A percentile compares a stretch with the other conserved stretches of the same genome.
Evolutionary conservation across 1,284 basidiomycete genomes (phyloP).

Genomic region (Boletus mariae): DNA sequence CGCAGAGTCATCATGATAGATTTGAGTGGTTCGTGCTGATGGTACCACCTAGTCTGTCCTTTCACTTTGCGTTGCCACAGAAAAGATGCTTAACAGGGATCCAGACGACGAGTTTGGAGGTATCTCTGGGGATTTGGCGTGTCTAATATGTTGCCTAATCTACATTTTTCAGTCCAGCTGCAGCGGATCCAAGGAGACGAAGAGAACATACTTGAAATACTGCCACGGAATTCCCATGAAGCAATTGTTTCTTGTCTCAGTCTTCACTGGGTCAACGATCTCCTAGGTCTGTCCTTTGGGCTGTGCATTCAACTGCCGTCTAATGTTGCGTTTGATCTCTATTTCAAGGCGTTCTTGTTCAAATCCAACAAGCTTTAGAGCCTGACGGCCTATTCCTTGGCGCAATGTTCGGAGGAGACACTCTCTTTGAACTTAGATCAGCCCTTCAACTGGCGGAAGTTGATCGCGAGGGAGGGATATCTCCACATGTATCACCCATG

Average conservation of each 20-base stretch:
- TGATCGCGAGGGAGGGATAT: conserved; percentile 94
- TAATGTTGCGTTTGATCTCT: not conserved
- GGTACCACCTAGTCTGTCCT: not conserved
- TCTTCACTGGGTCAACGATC: conserved; percentile 97
- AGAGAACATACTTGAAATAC: conserved; percentile 61
- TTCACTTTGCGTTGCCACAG: conserved; percentile 37
- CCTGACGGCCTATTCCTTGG: conserved; percentile 96
- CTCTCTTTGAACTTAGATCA: conserved; percentile 89
- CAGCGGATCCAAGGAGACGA: conserved; percentile 76
- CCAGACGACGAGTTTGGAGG: conserved; percentile 73
- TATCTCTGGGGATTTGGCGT: conserved; percentile 26
- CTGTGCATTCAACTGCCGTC: not conserved
- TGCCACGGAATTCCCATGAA: conserved; percentile 80
- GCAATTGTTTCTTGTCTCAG: conserved; percentile 89
- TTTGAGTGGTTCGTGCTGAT: conserved; percentile 61
- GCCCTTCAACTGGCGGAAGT: conserved; percentile 92
- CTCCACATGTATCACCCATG: conserved; percentile 95
- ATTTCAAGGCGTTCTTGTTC: conserved; percentile 70
- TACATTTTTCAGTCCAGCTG: conserved; percentile 54
- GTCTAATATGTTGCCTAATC: conserved; percentile 4
- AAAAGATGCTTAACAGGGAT: conserved; percentile 67
- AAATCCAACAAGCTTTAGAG: conserved; percentile 81
- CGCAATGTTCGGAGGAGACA: conserved; percentile 94
- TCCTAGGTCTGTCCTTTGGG: conserved; percentile 65
- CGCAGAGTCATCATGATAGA: conserved; percentile 86